Conservation (phyloP, 768 basidiomycete genomes). For the Tulasnella sp. region DNA sequence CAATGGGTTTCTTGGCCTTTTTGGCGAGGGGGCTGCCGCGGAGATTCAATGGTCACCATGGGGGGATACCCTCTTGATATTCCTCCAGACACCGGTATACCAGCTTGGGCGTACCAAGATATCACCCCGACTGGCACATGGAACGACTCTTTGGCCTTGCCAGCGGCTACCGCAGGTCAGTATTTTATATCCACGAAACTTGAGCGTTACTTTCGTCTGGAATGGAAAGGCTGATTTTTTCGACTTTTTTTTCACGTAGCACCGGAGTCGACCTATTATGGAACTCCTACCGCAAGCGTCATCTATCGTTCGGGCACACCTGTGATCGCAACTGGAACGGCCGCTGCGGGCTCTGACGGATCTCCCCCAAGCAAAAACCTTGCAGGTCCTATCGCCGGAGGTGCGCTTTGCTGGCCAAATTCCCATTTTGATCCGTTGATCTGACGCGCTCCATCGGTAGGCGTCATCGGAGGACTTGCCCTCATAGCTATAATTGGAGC, state of each 20-base stretch:
- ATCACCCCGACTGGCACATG: constrained; percentile 37
- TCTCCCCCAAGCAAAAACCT: background rate
- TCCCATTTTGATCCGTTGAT: background rate
- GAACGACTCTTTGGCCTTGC: background rate
- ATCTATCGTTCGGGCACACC: background rate
- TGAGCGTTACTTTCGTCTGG: background rate
- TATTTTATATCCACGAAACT: background rate
- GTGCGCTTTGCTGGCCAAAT: background rate
- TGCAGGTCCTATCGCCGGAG: constrained; percentile 23
- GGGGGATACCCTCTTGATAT: constrained; percentile 47
- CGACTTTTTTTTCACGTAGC: background rate
- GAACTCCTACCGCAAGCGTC: constrained; percentile 20
- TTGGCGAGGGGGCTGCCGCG: constrained; percentile 38
- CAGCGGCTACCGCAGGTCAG: background rate
- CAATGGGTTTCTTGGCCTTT: constrained; percentile 37
- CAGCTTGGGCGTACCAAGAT: constrained; percentile 61
- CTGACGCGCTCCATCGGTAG: background rate
- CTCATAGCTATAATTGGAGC: background rate
- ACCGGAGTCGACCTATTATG: constrained; percentile 24
- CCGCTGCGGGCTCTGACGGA: too few relatives aligned
- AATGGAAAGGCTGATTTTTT: background rate
- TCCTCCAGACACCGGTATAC: constrained; percentile 51
- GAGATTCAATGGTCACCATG: constrained; percentile 14
- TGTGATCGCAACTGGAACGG: background rate
- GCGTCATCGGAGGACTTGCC: constrained; percentile 21